These are phyloP conservation scores for Myriosclerotinia scirpicola DNA, from an alignment of 2,329 filamentous ascomycete species.

Conservation along the genomic window DNA sequence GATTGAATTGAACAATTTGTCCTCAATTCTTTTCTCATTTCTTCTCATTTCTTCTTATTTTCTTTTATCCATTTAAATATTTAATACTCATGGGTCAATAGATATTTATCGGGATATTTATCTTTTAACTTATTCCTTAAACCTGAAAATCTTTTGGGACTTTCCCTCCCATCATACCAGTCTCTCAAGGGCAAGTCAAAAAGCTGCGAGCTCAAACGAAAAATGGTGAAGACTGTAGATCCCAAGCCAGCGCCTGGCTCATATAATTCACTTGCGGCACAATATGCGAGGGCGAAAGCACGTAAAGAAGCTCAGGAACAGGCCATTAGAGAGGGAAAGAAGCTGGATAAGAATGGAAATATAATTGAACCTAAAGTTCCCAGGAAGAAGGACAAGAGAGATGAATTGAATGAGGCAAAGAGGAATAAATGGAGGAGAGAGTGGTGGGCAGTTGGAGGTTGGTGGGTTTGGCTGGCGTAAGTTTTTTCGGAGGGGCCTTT, in stretches of 20 bases:
- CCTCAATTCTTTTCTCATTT: slow-evolving; percentile 5
- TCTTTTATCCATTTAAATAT: neutral
- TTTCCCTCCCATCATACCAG: neutral
- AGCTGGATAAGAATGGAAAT: slow-evolving; percentile 23
- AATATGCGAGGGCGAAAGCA: slow-evolving; percentile 40
- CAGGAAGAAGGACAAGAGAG: slow-evolving; percentile 32
- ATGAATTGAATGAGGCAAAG: slow-evolving; percentile 38
- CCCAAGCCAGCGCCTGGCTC: slow-evolving; percentile 37
- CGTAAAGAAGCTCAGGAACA: slow-evolving; percentile 36
- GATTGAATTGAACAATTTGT: slow-evolving; percentile 19
- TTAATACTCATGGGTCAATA: neutral
- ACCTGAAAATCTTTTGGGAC: slow-evolving; percentile 1
- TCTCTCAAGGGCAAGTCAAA: neutral
- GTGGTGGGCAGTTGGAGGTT: slow-evolving; percentile 39
- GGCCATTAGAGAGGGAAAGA: slow-evolving; percentile 27
- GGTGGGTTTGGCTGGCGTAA: slow-evolving; percentile 41
- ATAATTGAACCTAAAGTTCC: slow-evolving; percentile 19
- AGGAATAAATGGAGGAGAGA: slow-evolving; percentile 33
- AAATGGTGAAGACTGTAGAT: slow-evolving; percentile 31
- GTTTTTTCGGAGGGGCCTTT: slow-evolving; percentile 23
- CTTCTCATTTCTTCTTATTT: neutral
- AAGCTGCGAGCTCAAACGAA: slow-evolving; percentile 15
- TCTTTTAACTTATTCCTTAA: neutral
- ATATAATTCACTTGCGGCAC: slow-evolving; percentile 37
- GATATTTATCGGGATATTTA: neutral